These are phyloP conservation scores for Malassezia dermatis DNA, from an alignment of 1,284 basidiomycete species.

Conservation along the genomic window DNA sequence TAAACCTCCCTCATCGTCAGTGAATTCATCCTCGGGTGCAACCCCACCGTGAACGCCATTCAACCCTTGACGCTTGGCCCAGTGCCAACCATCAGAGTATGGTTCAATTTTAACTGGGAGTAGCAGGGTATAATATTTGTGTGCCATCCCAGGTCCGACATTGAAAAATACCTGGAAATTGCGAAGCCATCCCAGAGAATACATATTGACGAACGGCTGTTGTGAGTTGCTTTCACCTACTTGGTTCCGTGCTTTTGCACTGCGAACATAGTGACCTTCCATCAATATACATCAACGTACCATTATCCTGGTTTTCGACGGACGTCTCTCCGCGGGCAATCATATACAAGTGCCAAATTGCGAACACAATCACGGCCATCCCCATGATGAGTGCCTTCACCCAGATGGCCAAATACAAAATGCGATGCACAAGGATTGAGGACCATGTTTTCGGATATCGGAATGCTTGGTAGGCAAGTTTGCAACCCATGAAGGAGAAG, in stretches of 20 bases:
- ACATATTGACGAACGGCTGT: conserved; percentile 68
- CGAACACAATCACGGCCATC: conserved; percentile 69
- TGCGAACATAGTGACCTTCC: neutral
- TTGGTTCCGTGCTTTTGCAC: neutral
- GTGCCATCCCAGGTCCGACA: conserved; percentile 54
- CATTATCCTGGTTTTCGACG: conserved; percentile 81
- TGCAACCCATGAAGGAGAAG: conserved; percentile 23
- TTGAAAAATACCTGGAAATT: conserved; percentile 86
- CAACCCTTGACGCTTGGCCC: conserved; percentile 60
- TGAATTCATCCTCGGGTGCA: conserved; percentile 52
- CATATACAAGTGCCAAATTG: conserved; percentile 67
- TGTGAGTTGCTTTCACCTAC: neutral
- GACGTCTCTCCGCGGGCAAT: conserved; percentile 72
- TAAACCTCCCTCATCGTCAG: conserved; percentile 51
- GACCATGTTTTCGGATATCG: conserved; percentile 54
- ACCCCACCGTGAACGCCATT: conserved; percentile 49
- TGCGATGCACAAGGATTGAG: conserved; percentile 56
- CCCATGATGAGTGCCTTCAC: conserved; percentile 64
- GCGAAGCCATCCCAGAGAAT: conserved; percentile 64
- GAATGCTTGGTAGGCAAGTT: conserved; percentile 13
- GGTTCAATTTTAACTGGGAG: conserved; percentile 70
- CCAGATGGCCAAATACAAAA: conserved; percentile 56
- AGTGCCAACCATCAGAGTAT: conserved; percentile 73
- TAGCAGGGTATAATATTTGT: conserved; percentile 58
- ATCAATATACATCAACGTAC: conserved; percentile 54